Evolutionary conservation across 208 protist species (phyloP).

Genomic region (Leishmania gerbilli): DNA sequence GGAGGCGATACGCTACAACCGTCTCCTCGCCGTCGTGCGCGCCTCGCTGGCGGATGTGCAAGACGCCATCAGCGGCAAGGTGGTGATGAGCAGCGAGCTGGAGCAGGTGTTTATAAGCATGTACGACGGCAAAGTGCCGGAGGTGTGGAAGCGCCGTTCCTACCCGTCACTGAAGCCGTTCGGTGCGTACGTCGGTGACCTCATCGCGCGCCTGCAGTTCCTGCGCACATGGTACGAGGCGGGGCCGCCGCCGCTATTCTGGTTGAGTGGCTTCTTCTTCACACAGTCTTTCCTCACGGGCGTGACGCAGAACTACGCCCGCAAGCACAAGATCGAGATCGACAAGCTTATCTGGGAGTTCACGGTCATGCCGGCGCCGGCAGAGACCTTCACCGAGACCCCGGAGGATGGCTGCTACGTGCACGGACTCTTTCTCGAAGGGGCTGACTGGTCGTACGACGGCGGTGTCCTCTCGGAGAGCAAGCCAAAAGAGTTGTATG

Average conservation of each 20-base stretch:
- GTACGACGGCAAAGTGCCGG: constrained; percentile 93
- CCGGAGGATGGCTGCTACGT: constrained; percentile 91
- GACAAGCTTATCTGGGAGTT: constrained; percentile 97
- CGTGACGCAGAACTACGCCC: constrained; percentile 97
- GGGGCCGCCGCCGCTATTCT: constrained; percentile 91
- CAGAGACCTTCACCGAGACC: constrained; percentile 31
- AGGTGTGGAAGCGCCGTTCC: constrained; percentile 86
- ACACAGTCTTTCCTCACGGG: constrained; percentile 97
- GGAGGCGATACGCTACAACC: constrained; percentile 93
- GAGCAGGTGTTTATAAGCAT: constrained; percentile 95
- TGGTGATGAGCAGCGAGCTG: constrained; percentile 97
- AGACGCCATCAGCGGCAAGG: constrained; percentile 94
- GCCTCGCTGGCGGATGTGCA: constrained; percentile 94
- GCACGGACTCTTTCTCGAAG: constrained; percentile 90
- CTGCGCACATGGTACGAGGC: constrained; percentile 84
- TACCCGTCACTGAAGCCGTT: constrained; percentile 98
- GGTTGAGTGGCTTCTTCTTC: constrained; percentile 98
- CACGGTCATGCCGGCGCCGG: constrained; percentile 67
- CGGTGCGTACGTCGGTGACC: constrained; percentile 95
- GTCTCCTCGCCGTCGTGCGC: constrained; percentile 90
- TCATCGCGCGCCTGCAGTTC: constrained; percentile 94
- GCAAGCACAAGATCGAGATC: constrained; percentile 95
- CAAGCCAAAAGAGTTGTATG: constrained; percentile 91
- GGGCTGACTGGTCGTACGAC: constrained; percentile 79
- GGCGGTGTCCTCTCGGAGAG: constrained; percentile 80